Evolutionary conservation across 2,329 filamentous ascomycete genomes (phyloP).

Genomic region (Neurospora sp.): DNA sequence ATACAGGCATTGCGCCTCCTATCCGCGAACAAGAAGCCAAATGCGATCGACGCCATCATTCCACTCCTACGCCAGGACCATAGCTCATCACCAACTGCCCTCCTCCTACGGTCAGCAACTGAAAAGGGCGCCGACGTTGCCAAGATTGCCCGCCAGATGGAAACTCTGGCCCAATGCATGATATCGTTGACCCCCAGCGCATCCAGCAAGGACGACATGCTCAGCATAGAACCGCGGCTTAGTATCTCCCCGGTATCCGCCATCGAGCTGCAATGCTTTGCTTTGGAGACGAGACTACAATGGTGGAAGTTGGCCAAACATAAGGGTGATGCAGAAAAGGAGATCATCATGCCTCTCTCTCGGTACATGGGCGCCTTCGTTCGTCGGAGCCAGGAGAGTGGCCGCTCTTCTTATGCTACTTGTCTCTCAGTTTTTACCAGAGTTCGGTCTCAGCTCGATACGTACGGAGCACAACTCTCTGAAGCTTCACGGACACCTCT

Average conservation of each 20-base stretch:
- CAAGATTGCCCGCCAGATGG: constrained; percentile 57
- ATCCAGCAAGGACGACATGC: constrained; percentile 51
- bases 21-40: constrained; percentile 47
- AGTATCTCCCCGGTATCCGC: constrained; percentile 47
- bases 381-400: constrained; percentile 34
- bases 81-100: constrained; percentile 45
- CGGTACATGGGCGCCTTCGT: constrained; percentile 53
- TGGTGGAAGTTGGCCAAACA: constrained; percentile 59
- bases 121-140: constrained; percentile 34
- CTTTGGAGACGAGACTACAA: constrained; percentile 48
- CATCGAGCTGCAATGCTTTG: constrained; percentile 55
- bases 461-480: constrained; percentile 24
- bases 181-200: constrained; percentile 58
- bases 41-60: constrained; percentile 47
- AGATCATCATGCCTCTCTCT: constrained; percentile 55
- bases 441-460: constrained; percentile 29
- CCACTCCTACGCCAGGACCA: constrained; percentile 44
- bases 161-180: constrained; percentile 54
- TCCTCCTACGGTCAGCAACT: constrained; percentile 41
- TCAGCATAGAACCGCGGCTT: constrained; percentile 42
- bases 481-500: constrained; percentile 33
- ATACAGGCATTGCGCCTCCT: constrained; percentile 56
- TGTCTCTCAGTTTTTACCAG: constrained; percentile 27
- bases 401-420: constrained; percentile 29
- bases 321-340: constrained; percentile 49